Evolutionary conservation across 495 filamentous ascomycete species (phyloP).

Genomic region (Aspergillus coremiiformis): DNA sequence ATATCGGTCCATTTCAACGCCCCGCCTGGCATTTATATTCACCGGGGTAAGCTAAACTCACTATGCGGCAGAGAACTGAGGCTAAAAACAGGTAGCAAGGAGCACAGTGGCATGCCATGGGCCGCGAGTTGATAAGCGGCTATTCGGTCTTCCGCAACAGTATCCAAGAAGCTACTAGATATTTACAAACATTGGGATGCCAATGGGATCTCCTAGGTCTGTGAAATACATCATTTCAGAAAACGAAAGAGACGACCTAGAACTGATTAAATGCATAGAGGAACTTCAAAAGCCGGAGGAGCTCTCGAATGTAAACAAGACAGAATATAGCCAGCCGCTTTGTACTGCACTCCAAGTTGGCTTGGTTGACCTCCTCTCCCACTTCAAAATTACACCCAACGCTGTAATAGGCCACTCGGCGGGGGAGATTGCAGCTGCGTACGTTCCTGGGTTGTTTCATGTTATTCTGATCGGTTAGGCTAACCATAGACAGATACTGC

Average conservation of each 20-base stretch:
- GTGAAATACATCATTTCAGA: background rate
- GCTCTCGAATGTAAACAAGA: background rate
- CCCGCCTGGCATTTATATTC: constrained; percentile 21
- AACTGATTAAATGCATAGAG: background rate
- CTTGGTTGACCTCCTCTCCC: constrained; percentile 29
- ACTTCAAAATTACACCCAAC: constrained; percentile 25
- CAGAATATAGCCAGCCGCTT: constrained; percentile 23
- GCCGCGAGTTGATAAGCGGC: constrained; percentile 12
- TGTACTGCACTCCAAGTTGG: constrained; percentile 40
- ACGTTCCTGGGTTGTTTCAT: background rate
- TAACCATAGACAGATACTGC: constrained; percentile 9
- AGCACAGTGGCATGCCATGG: constrained; percentile 29
- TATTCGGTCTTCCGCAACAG: constrained; percentile 12
- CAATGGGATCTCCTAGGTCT: constrained; percentile 6
- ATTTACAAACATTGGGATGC: constrained; percentile 6
- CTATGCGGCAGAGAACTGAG: too few relatives aligned
- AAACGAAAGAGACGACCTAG: background rate
- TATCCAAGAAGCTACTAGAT: constrained; percentile 5
- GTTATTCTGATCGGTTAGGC: background rate
- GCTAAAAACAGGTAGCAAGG: constrained; percentile 15
- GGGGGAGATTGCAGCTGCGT: constrained; percentile 38
- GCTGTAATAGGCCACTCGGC: constrained; percentile 34
- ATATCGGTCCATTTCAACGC: background rate
- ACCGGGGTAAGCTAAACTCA: constrained; percentile 13
- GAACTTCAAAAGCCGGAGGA: background rate